Conservation (phyloP, 225 moss, liverwort and hornwort species). For the Pseudisothecium myosuroides region DNA sequence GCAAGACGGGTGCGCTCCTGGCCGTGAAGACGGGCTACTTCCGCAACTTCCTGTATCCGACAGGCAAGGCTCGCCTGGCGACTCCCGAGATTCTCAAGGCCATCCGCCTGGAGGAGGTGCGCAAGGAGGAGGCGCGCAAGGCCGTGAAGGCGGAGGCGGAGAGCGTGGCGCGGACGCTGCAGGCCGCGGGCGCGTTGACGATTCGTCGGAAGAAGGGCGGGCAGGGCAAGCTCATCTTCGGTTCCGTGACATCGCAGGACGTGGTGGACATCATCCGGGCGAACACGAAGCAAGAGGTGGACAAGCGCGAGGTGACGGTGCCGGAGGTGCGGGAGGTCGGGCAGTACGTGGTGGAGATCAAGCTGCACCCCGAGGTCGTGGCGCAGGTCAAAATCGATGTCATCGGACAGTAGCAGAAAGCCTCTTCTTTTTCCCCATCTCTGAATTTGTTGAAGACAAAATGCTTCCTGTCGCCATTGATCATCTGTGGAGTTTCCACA, state of each 20-base stretch:
- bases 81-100: constrained; percentile 82
- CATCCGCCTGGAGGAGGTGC: constrained; percentile 58
- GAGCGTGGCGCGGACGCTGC: constrained; percentile 62
- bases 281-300: constrained; percentile 79
- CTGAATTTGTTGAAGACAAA: neutral
- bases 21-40: constrained; percentile 91
- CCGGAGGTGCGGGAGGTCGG: constrained; percentile 91
- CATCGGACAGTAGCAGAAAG: constrained; percentile 54
- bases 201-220: constrained; percentile 82
- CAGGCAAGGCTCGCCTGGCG: constrained; percentile 78
- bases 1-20: constrained; percentile 73
- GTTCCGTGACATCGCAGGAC: constrained; percentile 86
- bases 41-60: constrained; percentile 68
- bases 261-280: constrained; percentile 78
- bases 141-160: constrained; percentile 82
- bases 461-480: neutral
- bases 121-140: constrained; percentile 46
- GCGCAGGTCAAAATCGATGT: constrained; percentile 91
- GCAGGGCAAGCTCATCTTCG: constrained; percentile 89
- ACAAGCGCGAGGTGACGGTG: constrained; percentile 83
- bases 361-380: constrained; percentile 73
- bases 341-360: constrained; percentile 77
- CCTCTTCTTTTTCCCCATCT: neutral
- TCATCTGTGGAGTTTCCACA: neutral
- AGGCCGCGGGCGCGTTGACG: constrained; percentile 54